Conservation (phyloP, 495 filamentous ascomycete genomes). For the Xylaria nigripes region DNA sequence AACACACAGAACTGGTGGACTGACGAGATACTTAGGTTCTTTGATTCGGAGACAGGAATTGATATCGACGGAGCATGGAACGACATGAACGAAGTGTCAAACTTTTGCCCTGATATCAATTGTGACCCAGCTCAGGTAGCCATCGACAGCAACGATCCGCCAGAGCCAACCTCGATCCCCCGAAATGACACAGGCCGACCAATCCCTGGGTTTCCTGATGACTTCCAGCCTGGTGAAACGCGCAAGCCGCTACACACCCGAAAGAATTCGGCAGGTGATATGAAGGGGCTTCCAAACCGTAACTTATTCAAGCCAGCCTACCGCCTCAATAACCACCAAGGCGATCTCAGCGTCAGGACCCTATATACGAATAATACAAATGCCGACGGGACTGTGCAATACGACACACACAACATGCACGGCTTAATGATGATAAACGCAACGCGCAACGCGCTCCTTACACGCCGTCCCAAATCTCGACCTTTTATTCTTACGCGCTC, state of each 20-base stretch:
- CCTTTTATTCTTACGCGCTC: constrained; percentile 76
- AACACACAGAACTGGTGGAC: constrained; percentile 64
- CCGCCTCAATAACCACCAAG: constrained; percentile 54
- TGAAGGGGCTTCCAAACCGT: constrained; percentile 52
- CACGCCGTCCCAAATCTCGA: constrained; percentile 55
- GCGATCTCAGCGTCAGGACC: constrained; percentile 52
- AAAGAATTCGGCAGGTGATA: constrained; percentile 26
- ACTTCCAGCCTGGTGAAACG: constrained; percentile 51
- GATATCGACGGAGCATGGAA: constrained; percentile 84
- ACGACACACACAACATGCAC: constrained; percentile 66
- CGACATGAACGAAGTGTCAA: constrained; percentile 67
- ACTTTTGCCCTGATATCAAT: constrained; percentile 59
- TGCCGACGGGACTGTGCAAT: constrained; percentile 49
- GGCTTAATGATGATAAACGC: constrained; percentile 63
- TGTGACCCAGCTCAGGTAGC: constrained; percentile 52
- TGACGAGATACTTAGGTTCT: constrained; percentile 60
- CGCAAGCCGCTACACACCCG: neutral
- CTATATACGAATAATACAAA: constrained; percentile 59
- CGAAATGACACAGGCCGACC: constrained; percentile 48
- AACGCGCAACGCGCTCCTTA: constrained; percentile 56
- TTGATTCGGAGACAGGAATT: constrained; percentile 53
- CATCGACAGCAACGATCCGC: constrained; percentile 52
- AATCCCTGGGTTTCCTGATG: constrained; percentile 59
- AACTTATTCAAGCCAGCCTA: constrained; percentile 66
- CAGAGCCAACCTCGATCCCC: constrained; percentile 43